These are phyloP conservation scores for Fistulifera pelliculosa DNA, from an alignment of 108 stramenopile species.

Conservation along the genomic window DNA sequence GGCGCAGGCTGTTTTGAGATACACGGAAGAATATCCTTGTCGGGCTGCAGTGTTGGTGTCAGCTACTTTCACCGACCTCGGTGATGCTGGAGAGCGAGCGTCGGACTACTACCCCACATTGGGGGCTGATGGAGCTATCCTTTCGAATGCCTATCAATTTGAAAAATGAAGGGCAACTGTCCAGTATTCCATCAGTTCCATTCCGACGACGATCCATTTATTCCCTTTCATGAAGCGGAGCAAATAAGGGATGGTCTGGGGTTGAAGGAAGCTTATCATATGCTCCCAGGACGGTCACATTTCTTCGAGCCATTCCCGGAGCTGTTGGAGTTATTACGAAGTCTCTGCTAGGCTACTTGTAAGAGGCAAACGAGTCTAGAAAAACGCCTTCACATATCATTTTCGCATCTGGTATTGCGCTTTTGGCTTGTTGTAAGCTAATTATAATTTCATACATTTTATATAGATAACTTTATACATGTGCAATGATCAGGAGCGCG, in stretches of 20 bases:
- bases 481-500: too few relatives aligned
- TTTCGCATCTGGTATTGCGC: too few relatives aligned
- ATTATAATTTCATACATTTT: too few relatives aligned
- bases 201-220: constrained; percentile 67
- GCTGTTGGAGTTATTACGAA: constrained; percentile 3
- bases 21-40: constrained; percentile 40
- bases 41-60: constrained; percentile 45
- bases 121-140: constrained; percentile 10
- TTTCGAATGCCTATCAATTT: constrained; percentile 47
- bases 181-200: constrained; percentile 56
- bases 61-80: constrained; percentile 58
- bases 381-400: too few relatives aligned
- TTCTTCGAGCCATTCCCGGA: constrained; percentile 54
- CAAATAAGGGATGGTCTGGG: constrained; percentile 47
- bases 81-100: constrained; percentile 57
- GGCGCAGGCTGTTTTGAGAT: constrained; percentile 56
- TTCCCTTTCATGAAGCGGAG: constrained; percentile 48
- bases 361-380: too few relatives aligned
- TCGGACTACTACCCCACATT: constrained; percentile 63
- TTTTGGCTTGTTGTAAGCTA: too few relatives aligned
- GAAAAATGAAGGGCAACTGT: constrained; percentile 48
- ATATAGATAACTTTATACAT: too few relatives aligned
- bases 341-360: neutral
- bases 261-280: constrained; percentile 34
- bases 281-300: constrained; percentile 56